A percentile compares a stretch with the other conserved stretches of the same genome.
Conservation (phyloP, 2,329 filamentous ascomycete genomes). For the Alternaria sp. region DNA sequence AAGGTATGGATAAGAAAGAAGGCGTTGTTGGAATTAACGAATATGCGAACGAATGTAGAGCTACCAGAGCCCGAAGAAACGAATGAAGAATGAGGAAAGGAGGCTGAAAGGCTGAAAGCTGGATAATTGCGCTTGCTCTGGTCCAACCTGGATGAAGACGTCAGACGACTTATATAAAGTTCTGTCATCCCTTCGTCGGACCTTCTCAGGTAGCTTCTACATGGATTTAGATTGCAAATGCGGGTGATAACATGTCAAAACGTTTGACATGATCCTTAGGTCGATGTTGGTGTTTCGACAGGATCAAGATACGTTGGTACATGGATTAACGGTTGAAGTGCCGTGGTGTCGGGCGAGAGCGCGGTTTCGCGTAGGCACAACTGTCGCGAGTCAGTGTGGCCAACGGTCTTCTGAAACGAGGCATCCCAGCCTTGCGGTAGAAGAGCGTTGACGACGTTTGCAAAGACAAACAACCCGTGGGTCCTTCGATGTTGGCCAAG, state of each 20-base stretch:
- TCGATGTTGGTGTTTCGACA: constrained; percentile 25
- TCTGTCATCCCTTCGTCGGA: constrained; percentile 1
- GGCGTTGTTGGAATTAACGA: constrained; percentile 7
- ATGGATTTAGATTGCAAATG: constrained; percentile 19
- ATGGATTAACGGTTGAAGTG: constrained; percentile 15
- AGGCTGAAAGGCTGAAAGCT: constrained; percentile 6
- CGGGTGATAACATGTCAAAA: constrained; percentile 14
- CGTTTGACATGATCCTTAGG: constrained; percentile 16
- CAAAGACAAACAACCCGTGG: constrained; percentile 18
- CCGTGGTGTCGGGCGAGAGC: constrained; percentile 14
- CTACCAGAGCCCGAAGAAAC: constrained; percentile 43
- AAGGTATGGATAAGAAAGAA: neutral
- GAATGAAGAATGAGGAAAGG: constrained; percentile 19
- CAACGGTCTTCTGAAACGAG: neutral
- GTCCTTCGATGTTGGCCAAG: neutral
- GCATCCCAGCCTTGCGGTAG: neutral
- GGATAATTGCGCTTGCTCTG: constrained; percentile 1
- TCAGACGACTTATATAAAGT: constrained; percentile 16
- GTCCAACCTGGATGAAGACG: constrained; percentile 6
- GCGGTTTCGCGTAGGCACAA: constrained; percentile 10
- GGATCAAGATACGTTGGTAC: constrained; percentile 15
- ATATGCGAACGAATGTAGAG: constrained; percentile 20
- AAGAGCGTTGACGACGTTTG: constrained; percentile 23
- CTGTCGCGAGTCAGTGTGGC: neutral
- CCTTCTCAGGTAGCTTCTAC: constrained; percentile 3